These are phyloP conservation scores for Periconia sp. DNA, from an alignment of 2,329 filamentous ascomycete species.

Conservation along the genomic window DNA sequence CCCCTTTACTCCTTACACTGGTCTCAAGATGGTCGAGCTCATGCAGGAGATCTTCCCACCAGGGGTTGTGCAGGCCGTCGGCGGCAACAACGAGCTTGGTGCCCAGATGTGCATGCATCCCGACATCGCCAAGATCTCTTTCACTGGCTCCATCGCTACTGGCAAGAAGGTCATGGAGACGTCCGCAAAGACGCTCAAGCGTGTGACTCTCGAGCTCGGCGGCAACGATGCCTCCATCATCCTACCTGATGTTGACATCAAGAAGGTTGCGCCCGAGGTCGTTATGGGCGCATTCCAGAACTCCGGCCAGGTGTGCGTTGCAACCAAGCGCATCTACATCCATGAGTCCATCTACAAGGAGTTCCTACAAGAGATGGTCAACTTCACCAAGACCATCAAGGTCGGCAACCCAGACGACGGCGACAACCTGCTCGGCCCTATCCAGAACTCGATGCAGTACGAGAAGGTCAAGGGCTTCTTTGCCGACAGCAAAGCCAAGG, in stretches of 20 bases:
- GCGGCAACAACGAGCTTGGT: constrained; percentile 66
- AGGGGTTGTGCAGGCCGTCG: constrained; percentile 67
- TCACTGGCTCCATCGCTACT: constrained; percentile 66
- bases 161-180: constrained; percentile 67
- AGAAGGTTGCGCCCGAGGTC: constrained; percentile 56
- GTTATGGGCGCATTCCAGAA: constrained; percentile 62
- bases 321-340: constrained; percentile 46
- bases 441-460: constrained; percentile 71
- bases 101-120: constrained; percentile 65
- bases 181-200: constrained; percentile 64
- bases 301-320: constrained; percentile 58
- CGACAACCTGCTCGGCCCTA: constrained; percentile 61
- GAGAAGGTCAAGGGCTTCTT: constrained; percentile 64
- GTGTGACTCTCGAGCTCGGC: constrained; percentile 66
- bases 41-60: constrained; percentile 64
- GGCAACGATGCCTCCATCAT: constrained; percentile 69
- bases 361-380: constrained; percentile 49
- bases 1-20: constrained; percentile 63
- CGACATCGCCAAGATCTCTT: constrained; percentile 66
- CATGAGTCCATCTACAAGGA: constrained; percentile 47
- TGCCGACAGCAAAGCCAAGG: constrained; percentile 60
- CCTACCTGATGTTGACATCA: constrained; percentile 63
- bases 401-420: constrained; percentile 48
- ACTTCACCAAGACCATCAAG: constrained; percentile 53
- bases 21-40: constrained; percentile 66